Evolutionary conservation across 139 green algal species (phyloP), one percentile per base, ranked within the genome.

Genomic region (Chlamydomonas sp.): DNA sequence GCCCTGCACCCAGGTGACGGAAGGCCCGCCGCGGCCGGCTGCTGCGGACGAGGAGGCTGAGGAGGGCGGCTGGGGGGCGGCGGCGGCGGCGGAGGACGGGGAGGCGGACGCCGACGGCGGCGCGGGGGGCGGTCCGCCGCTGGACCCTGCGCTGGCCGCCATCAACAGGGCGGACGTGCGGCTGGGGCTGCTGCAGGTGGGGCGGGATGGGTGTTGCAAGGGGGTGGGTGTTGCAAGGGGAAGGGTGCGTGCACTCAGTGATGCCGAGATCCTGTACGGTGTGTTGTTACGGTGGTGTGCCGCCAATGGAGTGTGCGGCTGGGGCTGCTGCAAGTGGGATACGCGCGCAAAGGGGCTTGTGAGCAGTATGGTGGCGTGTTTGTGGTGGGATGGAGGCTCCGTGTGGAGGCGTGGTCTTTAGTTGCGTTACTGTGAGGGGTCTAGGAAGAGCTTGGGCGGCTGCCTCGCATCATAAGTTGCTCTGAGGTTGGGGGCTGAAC

Each of bases 181-280:
- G 63, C 86, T 96, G 74, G 87, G 87, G 12, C 78, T 94, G 78
- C 77, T 95, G 18, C 91, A 92, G 79, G 91, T 92, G 71, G 1
- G 83, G 15, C 17, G 59, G 80, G 7, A 2, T 1, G 7, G 57
- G 1, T 8, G 62, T 8, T 63, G 79, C 17, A 63, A 16, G 64
- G 82, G 5, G 5, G n/a, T 5, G 49, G 80, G 31, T 14, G 9
- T 5, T 49, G 66, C 12, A 20, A 17, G 49, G n/a, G 67, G 67
- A 17, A 64, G 49, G 3, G 49, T n/a, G n/a, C n/a, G n/a, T n/a
- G n/a, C n/a, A n/a, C n/a, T n/a, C n/a, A n/a, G n/a, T n/a, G n/a
- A n/a, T n/a, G n/a, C n/a, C n/a, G n/a, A n/a, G n/a, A n/a, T n/a
- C n/a, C n/a, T n/a, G n/a, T n/a, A n/a, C n/a, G n/a, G n/a, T n/a